Evolutionary conservation across 2,329 filamentous ascomycete species (phyloP).

Genomic region (Tympanopsis confertula): DNA sequence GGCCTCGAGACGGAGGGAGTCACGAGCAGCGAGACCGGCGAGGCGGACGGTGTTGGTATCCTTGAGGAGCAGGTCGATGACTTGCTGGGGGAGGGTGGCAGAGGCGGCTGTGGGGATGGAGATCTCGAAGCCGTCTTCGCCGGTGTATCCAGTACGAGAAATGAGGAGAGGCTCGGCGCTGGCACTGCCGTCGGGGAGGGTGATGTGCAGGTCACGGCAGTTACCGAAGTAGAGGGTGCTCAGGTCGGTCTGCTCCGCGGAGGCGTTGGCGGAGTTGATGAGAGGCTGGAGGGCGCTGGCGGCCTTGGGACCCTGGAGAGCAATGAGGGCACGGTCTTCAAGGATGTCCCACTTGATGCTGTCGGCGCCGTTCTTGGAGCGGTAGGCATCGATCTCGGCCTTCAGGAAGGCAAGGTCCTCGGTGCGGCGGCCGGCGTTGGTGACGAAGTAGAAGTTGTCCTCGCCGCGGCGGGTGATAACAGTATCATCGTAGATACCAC

Average conservation of each 20-base stretch:
- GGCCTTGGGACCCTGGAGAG: constrained; percentile 51
- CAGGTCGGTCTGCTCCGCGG: constrained; percentile 17
- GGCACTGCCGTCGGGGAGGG: not conserved
- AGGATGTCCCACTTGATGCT: constrained; percentile 43
- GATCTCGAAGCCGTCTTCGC: constrained; percentile 62
- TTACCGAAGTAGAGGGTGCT: constrained; percentile 51
- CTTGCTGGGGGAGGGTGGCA: not conserved
- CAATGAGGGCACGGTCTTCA: constrained; percentile 45
- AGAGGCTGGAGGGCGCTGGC: constrained; percentile 39
- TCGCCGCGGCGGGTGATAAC: constrained; percentile 48
- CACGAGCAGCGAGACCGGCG: constrained; percentile 52
- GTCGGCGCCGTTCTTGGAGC: constrained; percentile 23
- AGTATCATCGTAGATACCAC: constrained; percentile 57
- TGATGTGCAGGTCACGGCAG: constrained; percentile 38
- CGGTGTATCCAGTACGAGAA: constrained; percentile 56
- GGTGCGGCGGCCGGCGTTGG: constrained; percentile 53
- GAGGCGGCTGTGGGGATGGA: constrained; percentile 42
- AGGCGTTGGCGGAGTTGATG: constrained; percentile 19
- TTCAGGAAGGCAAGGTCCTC: constrained; percentile 49
- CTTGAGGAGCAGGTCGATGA: not conserved
- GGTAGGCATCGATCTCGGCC: constrained; percentile 38
- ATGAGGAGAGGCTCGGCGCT: constrained; percentile 32
- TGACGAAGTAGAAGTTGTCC: constrained; percentile 49
- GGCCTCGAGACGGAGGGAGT: constrained; percentile 55
- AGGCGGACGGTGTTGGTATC: constrained; percentile 37